A percentile compares a stretch with the other conserved stretches of the same genome.
These are phyloP conservation scores for Yamadazyma sp. DNA, from an alignment of 1,139 yeast genomes.

Conservation along the genomic window DNA sequence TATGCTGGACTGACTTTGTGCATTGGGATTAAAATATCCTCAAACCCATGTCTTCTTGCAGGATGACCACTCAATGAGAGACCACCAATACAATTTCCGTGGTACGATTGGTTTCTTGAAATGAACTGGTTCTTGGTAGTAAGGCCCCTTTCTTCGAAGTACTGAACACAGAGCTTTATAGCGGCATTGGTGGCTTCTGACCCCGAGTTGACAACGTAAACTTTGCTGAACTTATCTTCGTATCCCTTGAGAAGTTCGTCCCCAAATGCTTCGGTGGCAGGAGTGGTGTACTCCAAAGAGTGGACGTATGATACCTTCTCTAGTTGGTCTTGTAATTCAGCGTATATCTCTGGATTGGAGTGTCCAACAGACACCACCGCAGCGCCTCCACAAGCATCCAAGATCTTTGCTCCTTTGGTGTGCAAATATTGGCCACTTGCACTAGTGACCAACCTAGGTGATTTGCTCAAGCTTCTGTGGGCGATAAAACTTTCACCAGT, in stretches of 20 bases:
- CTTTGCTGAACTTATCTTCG: conserved; percentile 35
- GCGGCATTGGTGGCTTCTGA: conserved; percentile 62
- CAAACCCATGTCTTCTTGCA: conserved; percentile 34
- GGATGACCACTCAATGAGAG: conserved; percentile 46
- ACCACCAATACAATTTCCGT: conserved; percentile 57
- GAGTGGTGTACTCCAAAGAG: conserved; percentile 38
- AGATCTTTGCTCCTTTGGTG: neutral
- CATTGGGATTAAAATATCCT: conserved; percentile 16
- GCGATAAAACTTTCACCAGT: neutral
- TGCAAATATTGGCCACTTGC: neutral
- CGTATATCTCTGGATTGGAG: conserved; percentile 48
- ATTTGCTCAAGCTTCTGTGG: neutral
- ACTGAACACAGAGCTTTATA: conserved; percentile 52
- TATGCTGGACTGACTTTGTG: conserved; percentile 46
- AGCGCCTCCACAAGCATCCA: conserved; percentile 56
- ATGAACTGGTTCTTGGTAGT: conserved; percentile 47
- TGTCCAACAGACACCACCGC: conserved; percentile 62
- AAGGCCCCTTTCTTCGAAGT: conserved; percentile 48
- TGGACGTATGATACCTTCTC: conserved; percentile 41
- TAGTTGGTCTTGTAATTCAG: conserved; percentile 47
- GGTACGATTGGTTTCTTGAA: conserved; percentile 53
- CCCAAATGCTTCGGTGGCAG: conserved; percentile 23
- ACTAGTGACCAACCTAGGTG: neutral
- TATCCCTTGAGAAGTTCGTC: conserved; percentile 37
- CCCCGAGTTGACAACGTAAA: conserved; percentile 56